Conservation (phyloP, 176 grass and related monocot species). For the Coix lacrymajobi region DNA sequence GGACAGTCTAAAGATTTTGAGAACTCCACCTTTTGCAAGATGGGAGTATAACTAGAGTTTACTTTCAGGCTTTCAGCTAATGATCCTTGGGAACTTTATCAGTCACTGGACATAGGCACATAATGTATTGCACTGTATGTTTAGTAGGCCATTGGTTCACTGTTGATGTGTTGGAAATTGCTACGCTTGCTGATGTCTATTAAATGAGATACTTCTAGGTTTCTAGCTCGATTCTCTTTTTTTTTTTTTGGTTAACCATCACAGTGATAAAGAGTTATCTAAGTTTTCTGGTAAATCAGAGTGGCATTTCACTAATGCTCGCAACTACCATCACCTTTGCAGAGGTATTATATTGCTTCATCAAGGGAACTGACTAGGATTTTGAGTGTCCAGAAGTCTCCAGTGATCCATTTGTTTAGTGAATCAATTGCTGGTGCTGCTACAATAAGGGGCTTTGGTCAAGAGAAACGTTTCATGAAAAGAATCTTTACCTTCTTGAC, state of each 20-base stretch:
- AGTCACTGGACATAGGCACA: background rate
- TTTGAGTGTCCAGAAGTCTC: conserved; percentile 95
- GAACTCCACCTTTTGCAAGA: background rate
- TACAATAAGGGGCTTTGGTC: conserved; percentile 89
- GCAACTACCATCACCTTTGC: conserved; percentile 22
- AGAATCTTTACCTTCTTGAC: conserved; percentile 87
- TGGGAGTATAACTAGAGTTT: background rate
- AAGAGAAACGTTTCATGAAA: conserved; percentile 99
- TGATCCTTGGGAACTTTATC: background rate
- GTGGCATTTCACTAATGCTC: conserved; percentile 20
- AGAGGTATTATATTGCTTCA: conserved; percentile 99
- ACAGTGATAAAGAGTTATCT: no score
- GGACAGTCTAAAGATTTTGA: background rate
- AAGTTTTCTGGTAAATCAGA: conserved; percentile 9
- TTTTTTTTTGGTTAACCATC: background rate
- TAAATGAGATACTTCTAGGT: background rate
- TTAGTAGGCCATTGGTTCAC: background rate
- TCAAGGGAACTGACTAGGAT: conserved; percentile 93
- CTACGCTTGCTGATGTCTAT: background rate
- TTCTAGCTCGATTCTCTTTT: background rate
- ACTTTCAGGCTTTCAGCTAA: background rate
- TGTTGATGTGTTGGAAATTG: background rate
- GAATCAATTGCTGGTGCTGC: conserved; percentile 96
- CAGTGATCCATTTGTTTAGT: conserved; percentile 94
- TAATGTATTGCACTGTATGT: background rate